Evolutionary conservation across 2,329 filamentous ascomycete genomes (phyloP), one percentile per base, ranked within the genome.

Genomic region (Penicillium olsonii): DNA sequence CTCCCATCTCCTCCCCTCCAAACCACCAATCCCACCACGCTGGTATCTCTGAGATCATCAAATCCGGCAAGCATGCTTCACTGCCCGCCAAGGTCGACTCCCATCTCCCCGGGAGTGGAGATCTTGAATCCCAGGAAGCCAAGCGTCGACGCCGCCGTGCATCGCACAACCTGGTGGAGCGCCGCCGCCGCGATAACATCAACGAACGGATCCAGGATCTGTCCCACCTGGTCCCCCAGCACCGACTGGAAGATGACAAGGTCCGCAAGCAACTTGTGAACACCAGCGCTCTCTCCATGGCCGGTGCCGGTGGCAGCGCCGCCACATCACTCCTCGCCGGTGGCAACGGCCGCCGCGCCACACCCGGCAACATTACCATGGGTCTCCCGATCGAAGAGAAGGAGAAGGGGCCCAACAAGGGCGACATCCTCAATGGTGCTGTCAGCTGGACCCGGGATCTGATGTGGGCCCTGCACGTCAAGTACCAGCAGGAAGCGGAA

Each of bases 381-480:
- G 91, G 92, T 12, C 81, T 97, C 24, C 92, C 94, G 0, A 82
- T 95, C 29, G 94, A 99, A 63, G 94, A 97, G 60, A 97, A 97
- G 70, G 94, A 99, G 75, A 97, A 97, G 68, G 94, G 94, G 0
- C 94, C 94, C 5, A 97, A 97, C 78, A 99, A 99, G 75, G 94
- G 94, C 41, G 94, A 99, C 63, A 97, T 99, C 52, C 85, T 99
- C 62, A 97, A 97, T 66, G 92, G 94, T 24, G 89, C 92, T 27
- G 94, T 97, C 45, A 91, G 90, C 73, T 99, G 94, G 94, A 96
- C 90, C 53, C 85, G 92, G 55, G 94, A 99, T 74, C 79, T 99
- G 44, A 96, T 97, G 90, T 97, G 94, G 94, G 87, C 95, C 76
- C 77, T 96, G 52, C 86, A 96, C 66, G 81, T 89, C 65, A 95